Base-by-base conservation (phyloP, 768 basidiomycete species). In the Solioccasus polychromus region DNA sequence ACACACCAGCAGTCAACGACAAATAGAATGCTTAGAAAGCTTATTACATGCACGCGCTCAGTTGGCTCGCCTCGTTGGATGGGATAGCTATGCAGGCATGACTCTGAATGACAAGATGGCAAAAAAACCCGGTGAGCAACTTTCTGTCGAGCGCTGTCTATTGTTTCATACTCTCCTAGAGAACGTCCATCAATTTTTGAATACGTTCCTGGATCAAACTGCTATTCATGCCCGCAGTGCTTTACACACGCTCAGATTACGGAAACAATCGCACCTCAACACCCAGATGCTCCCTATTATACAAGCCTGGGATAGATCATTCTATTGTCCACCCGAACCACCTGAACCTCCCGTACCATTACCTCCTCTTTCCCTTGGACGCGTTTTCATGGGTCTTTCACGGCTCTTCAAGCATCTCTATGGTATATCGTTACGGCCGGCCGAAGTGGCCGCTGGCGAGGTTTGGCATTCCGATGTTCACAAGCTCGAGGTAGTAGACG, bases 251-350 rank as follows among this genome's bases (percentile, higher is more conserved):
- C 74, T 80, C 45, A 80, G 75, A 63, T 69, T 67, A 54, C 81
- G 77, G 53, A 98, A 98, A 71, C 85, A 89, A 62, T 73, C 72
- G 8, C 84, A 88, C 55, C 78, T 92, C 23, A 67, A 71, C 18
- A 73, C 81, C 2, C 69, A 74, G 1, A 67, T 74, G 18, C 69
- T 78, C 36, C 87, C 87, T 34, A 70, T 71, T 19, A 80, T 98
- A 40, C 80, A 95, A 52, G 85, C 92, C n/a, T 99, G 96, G 96
- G 96, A 98, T 68, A 78, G 93, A 53, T 94, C 97, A 54, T 95
- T 85, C 62, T 97, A 92, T 65, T 87, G 90, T 46, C 85, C 87
- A 1, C 83, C 83, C 4, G 83, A 88, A 64, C 79, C 82, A 10
- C 83, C 84, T 23, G 78, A 83, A 11, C 86, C 91, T 22, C 80